A percentile compares a stretch with the other conserved stretches of the same genome.
phyloP scores from a whole-genome alignment of 768 basidiomycete species.

The Naganishia friedmannii region DNA sequence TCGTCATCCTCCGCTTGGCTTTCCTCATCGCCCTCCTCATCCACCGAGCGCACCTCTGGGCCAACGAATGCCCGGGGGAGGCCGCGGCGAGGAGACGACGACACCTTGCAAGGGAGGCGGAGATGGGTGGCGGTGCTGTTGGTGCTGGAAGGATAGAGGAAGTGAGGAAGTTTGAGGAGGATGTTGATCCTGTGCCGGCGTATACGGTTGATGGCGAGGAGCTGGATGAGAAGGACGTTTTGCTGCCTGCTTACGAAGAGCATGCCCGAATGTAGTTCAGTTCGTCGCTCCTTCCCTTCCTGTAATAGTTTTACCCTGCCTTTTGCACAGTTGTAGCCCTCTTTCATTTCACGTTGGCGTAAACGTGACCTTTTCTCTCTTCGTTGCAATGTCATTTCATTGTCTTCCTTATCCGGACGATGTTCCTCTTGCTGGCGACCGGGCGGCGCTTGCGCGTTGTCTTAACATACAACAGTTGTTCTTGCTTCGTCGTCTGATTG shows the following conservation, averaged over 20 bases:
- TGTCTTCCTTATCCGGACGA: too few relatives aligned
- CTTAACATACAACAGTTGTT: too few relatives aligned
- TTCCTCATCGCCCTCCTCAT: constrained; percentile 4
- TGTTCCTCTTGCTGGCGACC: too few relatives aligned
- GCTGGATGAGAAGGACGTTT: not conserved
- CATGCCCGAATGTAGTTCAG: not conserved
- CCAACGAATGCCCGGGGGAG: constrained; percentile 10
- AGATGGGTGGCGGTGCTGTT: not conserved
- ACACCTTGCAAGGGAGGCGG: not conserved
- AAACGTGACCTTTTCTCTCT: too few relatives aligned
- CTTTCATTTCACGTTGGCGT: too few relatives aligned
- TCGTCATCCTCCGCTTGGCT: constrained; percentile 20
- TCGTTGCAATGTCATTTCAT: too few relatives aligned
- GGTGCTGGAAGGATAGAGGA: not conserved
- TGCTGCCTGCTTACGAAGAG: constrained; percentile 20
- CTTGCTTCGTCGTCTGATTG: too few relatives aligned
- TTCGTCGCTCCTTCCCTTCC: too few relatives aligned
- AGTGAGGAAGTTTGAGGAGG: not conserved
- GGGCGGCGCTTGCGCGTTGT: too few relatives aligned
- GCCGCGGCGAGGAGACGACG: not conserved
- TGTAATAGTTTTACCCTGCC: too few relatives aligned
- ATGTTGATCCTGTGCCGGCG: constrained; percentile 2
- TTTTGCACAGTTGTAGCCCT: too few relatives aligned
- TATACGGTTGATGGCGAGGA: not conserved
- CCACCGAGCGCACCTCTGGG: constrained; percentile 7